These are phyloP conservation scores for Mesostigma viride DNA, from an alignment of 139 green algal species.

Conservation along the genomic window DNA sequence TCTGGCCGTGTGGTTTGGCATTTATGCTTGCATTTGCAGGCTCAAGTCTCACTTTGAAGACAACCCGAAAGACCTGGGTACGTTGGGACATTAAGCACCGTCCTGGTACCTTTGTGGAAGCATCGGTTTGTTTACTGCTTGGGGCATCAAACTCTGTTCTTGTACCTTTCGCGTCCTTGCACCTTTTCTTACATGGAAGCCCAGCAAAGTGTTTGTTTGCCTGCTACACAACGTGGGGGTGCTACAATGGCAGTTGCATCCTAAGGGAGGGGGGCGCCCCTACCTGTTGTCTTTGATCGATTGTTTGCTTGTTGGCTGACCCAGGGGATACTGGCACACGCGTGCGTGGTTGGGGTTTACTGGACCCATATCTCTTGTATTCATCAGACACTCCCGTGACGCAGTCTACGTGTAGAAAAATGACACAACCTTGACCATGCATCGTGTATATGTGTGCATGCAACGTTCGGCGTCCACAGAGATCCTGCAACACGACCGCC, in stretches of 20 bases:
- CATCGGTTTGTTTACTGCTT: no score
- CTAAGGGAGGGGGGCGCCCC: not conserved
- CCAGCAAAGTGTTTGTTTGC: no score
- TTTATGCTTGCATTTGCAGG: slow-evolving; percentile 4
- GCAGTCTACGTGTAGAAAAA: no score
- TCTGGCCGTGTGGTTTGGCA: not conserved
- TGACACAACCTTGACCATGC: no score
- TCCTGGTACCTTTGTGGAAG: not conserved
- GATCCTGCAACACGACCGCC: slow-evolving; percentile 73
- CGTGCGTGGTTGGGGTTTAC: not conserved
- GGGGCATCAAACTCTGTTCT: not conserved
- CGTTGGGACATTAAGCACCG: not conserved
- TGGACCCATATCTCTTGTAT: not conserved
- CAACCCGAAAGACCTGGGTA: slow-evolving; percentile 40
- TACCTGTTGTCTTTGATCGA: not conserved
- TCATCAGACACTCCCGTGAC: not conserved
- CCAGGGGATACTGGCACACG: not conserved
- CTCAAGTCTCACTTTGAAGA: slow-evolving; percentile 76
- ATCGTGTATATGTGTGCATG: not conserved
- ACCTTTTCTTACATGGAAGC: not conserved
- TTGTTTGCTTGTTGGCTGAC: not conserved
- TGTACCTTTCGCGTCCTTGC: not conserved
- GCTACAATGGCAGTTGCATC: not conserved
- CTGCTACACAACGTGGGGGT: no score
- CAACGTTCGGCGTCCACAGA: slow-evolving; percentile 29